Evolutionary conservation across 1,139 yeast species (phyloP), one percentile per base, ranked within the genome.

Genomic region (Debaryomyces sp.): DNA sequence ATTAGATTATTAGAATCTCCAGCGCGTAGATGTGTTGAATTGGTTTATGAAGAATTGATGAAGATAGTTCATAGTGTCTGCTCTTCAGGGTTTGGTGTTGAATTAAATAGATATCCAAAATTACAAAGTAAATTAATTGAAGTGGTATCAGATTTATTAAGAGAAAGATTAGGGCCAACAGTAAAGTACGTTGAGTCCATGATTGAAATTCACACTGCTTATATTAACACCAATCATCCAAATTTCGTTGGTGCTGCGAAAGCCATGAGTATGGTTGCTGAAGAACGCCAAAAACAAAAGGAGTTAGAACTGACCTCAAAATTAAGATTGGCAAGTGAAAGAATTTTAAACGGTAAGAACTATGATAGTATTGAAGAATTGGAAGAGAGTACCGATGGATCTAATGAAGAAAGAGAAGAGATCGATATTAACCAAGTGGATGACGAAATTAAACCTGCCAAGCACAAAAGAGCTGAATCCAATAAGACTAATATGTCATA

Each of bases 161-260:
- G 97, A 59, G 99, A 94, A 69, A 80, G 98, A 61, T 75, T 95
- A 49, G 96, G 96, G 0, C 99, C 99, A 36, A 91, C 99, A 6
- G 85, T 92, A 41, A 81, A 87, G 48, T 95, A 94, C 65, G 98
- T 95, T 30, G 96, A 92, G 64, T 87, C 96, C 49, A 76, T 95
- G 63, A 92, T 94, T 63, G 96, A 91, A 57, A 95, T 95, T 51
- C 97, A 95, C 65, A 82, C 86, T 53, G 96, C 99, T 1, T 95
- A 95, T 66, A 94, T 95, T 67, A 95, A 95, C 67, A 95, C 99
- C 37, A 94, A 94, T 66, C 99, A 95, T 70, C 97, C 99, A 44
- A 88, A 88, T 61, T 95, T 95, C 69, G 82, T 95, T 54, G 97
- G 98, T 24, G 98, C 99, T 1, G 96, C 98, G 2, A 85, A 85